These are phyloP conservation scores for Scopulariopsis brevicaulis DNA, from an alignment of 2,329 filamentous ascomycete genomes.

Conservation along the genomic window DNA sequence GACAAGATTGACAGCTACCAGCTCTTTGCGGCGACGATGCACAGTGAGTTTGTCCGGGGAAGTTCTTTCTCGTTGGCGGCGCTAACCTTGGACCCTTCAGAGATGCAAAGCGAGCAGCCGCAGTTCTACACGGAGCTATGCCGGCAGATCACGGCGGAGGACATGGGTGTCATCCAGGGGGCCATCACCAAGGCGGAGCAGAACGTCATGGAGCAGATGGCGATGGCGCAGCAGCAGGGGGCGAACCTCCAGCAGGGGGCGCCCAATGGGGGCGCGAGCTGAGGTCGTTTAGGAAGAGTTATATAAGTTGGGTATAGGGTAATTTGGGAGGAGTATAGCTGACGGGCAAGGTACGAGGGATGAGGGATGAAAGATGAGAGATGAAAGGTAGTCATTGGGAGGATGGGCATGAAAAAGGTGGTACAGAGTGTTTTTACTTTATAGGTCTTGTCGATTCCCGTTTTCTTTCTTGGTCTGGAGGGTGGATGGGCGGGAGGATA, in stretches of 20 bases:
- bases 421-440: neutral
- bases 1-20: conserved; percentile 93
- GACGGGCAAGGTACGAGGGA: neutral
- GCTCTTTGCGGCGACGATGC: conserved; percentile 70
- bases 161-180: conserved; percentile 69
- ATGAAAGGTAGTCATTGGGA: neutral
- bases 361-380: neutral
- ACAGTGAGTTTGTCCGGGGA: conserved; percentile 49
- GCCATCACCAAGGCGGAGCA: conserved; percentile 56
- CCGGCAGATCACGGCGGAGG: conserved; percentile 65
- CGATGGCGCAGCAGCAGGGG: conserved; percentile 12
- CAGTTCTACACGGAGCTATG: conserved; percentile 77
- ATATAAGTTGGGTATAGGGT: neutral
- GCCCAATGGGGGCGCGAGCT: conserved; percentile 4
- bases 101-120: conserved; percentile 81
- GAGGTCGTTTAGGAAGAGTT: neutral
- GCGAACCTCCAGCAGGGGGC: conserved; percentile 7
- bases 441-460: neutral
- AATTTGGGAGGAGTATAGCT: neutral
- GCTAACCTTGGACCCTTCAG: conserved; percentile 28
- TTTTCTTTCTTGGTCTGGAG: neutral
- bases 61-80: too few relatives aligned
- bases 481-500: neutral
- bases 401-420: neutral
- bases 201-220: conserved; percentile 22